phyloP scores from a whole-genome alignment of 768 basidiomycete species.

The Kwoniella sp. region DNA sequence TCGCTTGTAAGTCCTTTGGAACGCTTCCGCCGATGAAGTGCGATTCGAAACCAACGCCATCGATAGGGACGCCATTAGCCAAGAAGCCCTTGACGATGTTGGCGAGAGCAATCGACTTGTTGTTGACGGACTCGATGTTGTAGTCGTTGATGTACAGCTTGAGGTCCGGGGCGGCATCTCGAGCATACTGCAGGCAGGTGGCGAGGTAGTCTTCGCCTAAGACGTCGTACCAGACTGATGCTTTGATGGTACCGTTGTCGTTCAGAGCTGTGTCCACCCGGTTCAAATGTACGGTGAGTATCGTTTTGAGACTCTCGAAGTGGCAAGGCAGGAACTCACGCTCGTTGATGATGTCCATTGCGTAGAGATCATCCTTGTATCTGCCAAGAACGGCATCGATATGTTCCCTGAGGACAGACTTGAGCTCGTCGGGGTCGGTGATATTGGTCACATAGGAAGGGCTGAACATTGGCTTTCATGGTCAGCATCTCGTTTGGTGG shows the following conservation, averaged over 20 bases:
- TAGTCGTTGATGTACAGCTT: slow-evolving; percentile 52
- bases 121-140: slow-evolving; percentile 51
- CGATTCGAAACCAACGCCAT: slow-evolving; percentile 43
- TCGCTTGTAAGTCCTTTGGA: slow-evolving; percentile 31
- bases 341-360: slow-evolving; percentile 49
- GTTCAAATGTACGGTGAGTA: too few species aligned
- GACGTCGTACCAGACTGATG: slow-evolving; percentile 45
- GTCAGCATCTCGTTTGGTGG: background rate
- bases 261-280: slow-evolving; percentile 40
- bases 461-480: slow-evolving; percentile 8
- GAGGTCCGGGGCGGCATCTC: slow-evolving; percentile 43
- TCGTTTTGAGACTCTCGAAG: background rate
- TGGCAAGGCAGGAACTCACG: slow-evolving; percentile 32
- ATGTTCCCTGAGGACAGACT: slow-evolving; percentile 34
- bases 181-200: slow-evolving; percentile 39
- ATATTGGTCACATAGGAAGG: slow-evolving; percentile 46
- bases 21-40: slow-evolving; percentile 34
- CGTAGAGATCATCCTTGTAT: slow-evolving; percentile 38
- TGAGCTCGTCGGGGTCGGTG: slow-evolving; percentile 44
- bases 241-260: slow-evolving; percentile 43
- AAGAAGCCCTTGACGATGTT: slow-evolving; percentile 33
- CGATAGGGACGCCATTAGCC: slow-evolving; percentile 35
- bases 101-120: slow-evolving; percentile 40
- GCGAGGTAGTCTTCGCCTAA: slow-evolving; percentile 40
- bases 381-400: slow-evolving; percentile 45